A percentile compares a stretch with the other conserved stretches of the same genome.
Evolutionary conservation across 495 filamentous ascomycete genomes (phyloP).

Genomic region (Penicillium pancosmium): DNA sequence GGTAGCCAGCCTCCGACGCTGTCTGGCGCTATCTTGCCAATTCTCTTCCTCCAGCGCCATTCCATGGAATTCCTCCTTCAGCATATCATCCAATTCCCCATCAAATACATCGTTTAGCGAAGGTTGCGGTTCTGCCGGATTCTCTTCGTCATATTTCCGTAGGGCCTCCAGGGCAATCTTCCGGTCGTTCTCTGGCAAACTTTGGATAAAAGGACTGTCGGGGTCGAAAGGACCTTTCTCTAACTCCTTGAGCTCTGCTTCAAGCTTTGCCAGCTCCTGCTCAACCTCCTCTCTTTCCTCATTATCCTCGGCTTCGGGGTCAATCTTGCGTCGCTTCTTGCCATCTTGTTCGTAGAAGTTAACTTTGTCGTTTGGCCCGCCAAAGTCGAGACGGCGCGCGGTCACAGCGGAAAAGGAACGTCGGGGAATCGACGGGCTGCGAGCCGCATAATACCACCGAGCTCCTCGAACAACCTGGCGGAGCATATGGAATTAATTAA

Average conservation of each 20-base stretch:
- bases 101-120: slow-evolving; percentile 46
- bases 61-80: slow-evolving; percentile 46
- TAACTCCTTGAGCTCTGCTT: slow-evolving; percentile 55
- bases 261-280: slow-evolving; percentile 51
- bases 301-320: slow-evolving; percentile 57
- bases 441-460: slow-evolving; percentile 48
- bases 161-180: slow-evolving; percentile 45
- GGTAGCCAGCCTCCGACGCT: slow-evolving; percentile 22
- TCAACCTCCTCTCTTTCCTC: slow-evolving; percentile 47
- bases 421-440: slow-evolving; percentile 32
- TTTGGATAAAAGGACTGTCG: slow-evolving; percentile 46
- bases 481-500: slow-evolving; percentile 49
- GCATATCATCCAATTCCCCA: slow-evolving; percentile 47
- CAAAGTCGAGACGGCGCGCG: slow-evolving; percentile 39
- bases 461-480: slow-evolving; percentile 50
- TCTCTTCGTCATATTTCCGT: slow-evolving; percentile 42
- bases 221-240: slow-evolving; percentile 46
- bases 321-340: slow-evolving; percentile 39
- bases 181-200: slow-evolving; percentile 43
- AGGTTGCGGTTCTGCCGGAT: slow-evolving; percentile 24
- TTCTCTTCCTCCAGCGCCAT: slow-evolving; percentile 45
- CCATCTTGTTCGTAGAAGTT: slow-evolving; percentile 49
- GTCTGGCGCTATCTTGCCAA: slow-evolving; percentile 31
- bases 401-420: slow-evolving; percentile 39
- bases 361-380: slow-evolving; percentile 48